Conservation (phyloP, 495 filamentous ascomycete species). For the Aspergillus leporis region DNA sequence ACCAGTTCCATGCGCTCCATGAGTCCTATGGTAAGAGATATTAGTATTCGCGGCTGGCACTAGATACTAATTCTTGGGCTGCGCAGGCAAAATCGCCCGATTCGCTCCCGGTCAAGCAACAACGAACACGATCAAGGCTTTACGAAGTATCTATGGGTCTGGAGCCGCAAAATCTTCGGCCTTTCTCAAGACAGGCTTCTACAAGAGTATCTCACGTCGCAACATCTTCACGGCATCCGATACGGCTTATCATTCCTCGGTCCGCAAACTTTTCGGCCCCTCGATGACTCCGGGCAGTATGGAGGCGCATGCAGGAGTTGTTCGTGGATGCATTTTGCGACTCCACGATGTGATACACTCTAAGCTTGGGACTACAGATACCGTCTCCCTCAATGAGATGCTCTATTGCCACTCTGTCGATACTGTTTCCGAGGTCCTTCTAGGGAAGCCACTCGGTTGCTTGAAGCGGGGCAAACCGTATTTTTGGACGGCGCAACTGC, state of each 20-base stretch:
- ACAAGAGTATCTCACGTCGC: conserved; percentile 26
- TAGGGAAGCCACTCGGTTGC: conserved; percentile 28
- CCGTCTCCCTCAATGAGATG: conserved; percentile 23
- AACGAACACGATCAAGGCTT: conserved; percentile 26
- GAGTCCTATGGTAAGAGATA: conserved; percentile 19
- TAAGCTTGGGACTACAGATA: conserved; percentile 11
- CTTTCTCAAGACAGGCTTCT: conserved; percentile 28
- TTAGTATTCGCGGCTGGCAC: background rate
- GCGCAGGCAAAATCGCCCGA: conserved; percentile 20
- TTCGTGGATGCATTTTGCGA: conserved; percentile 20
- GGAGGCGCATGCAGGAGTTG: conserved; percentile 23
- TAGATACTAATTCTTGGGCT: background rate
- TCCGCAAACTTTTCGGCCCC: conserved; percentile 28
- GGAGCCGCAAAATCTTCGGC: conserved; percentile 21
- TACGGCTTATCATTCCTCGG: conserved; percentile 23
- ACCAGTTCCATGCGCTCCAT: conserved; percentile 24
- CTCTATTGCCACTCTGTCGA: conserved; percentile 30
- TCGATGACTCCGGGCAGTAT: conserved; percentile 25
- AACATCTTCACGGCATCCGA: conserved; percentile 31
- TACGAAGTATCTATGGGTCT: conserved; percentile 29
- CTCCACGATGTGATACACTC: conserved; percentile 19
- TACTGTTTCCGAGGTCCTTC: conserved; percentile 28
- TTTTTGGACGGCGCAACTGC: conserved; percentile 31
- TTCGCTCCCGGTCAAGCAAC: conserved; percentile 29
- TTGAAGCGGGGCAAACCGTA: conserved; percentile 26